Base-by-base conservation (phyloP, 352 stramenopile species). In the Pythium sukuiense region DNA sequence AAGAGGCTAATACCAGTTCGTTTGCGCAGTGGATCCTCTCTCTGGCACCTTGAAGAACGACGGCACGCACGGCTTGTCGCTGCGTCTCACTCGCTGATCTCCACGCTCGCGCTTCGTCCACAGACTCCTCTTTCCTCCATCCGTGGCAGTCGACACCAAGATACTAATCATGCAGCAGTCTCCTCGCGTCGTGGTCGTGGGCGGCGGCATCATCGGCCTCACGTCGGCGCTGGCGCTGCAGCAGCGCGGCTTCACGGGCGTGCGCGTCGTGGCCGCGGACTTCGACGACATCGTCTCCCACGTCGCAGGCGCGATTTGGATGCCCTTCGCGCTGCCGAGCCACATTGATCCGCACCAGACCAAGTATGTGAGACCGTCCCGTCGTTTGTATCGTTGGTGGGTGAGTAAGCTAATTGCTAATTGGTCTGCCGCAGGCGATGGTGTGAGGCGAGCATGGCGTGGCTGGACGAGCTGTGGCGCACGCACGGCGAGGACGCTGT, bases 211-310 rank as follows among this genome's bases (percentile, higher is more conserved):
- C 52, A 84, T 88, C 55, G 81, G 83, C 0, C 80, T 92, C 63
- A 87, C 81, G 48, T 85, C 83, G 33, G 81, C 83, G 27, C 64
- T 92, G 13, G 77, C 81, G 45, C 76, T 92, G 60, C 71, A 90
- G 49, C 71, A 88, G 67, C 69, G 49, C 30, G 83, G 81, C 12
- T 88, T 80, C 69, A 35, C 1, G 2, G 29, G 63, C 48, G 81
- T 92, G 50, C 71, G 61, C 45, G 53, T 92, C n/a, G 69, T 88
- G 3, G 81, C 80, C 20, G 74, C 67, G 16, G 63, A 59, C 48
- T 89, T 87, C 54, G 81, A 90, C n/a, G 74, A 61, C 43, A 82
- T 76, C 54, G 83, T 83, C 30, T 92, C 83, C 27, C 81, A 90
- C 60, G 73, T 88, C 7, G 83, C 83, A 11, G 83, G 83, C n/a